A percentile compares a stretch with the other conserved stretches of the same genome.
Conservation (phyloP, 116 monocot species). For the Dioscorea cayenensis region DNA sequence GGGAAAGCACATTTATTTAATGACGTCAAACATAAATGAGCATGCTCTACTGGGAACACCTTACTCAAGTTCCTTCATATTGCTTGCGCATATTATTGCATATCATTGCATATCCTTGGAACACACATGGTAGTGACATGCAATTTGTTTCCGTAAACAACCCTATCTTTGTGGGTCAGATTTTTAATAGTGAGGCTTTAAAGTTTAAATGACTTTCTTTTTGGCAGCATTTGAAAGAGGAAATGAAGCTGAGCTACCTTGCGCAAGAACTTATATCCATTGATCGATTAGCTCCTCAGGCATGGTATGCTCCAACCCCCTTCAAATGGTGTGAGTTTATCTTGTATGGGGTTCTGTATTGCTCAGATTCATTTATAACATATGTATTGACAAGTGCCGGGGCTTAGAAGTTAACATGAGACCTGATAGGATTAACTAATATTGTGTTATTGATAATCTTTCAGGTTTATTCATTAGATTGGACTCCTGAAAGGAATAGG, state of each 20-base stretch:
- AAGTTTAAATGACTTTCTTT: conserved; percentile 1
- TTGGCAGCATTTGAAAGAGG: conserved; percentile 92
- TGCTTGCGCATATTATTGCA: too few species aligned
- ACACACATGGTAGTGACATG: too few species aligned
- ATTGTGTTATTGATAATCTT: not conserved
- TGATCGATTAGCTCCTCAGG: conserved; percentile 92
- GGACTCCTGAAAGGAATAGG: conserved; percentile 87
- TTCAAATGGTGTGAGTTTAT: not conserved
- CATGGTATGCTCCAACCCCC: conserved; percentile 52
- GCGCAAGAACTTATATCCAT: conserved; percentile 85
- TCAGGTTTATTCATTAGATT: conserved; percentile 93
- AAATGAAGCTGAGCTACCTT: conserved; percentile 95
- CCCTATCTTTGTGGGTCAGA: not conserved
- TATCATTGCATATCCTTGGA: too few species aligned
- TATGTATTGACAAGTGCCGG: not conserved
- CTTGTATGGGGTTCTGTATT: not conserved
- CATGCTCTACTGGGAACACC: too few species aligned
- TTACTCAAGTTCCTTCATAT: too few species aligned
- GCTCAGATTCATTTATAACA: not conserved
- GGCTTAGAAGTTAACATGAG: too few species aligned
- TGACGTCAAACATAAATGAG: too few species aligned
- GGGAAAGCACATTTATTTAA: conserved; percentile 63
- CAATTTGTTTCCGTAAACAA: not conserved
- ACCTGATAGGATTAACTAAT: too few species aligned
- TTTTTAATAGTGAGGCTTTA: not conserved